Evolutionary conservation across 768 basidiomycete genomes (phyloP).

Genomic region (Psilocybe cyanescens): DNA sequence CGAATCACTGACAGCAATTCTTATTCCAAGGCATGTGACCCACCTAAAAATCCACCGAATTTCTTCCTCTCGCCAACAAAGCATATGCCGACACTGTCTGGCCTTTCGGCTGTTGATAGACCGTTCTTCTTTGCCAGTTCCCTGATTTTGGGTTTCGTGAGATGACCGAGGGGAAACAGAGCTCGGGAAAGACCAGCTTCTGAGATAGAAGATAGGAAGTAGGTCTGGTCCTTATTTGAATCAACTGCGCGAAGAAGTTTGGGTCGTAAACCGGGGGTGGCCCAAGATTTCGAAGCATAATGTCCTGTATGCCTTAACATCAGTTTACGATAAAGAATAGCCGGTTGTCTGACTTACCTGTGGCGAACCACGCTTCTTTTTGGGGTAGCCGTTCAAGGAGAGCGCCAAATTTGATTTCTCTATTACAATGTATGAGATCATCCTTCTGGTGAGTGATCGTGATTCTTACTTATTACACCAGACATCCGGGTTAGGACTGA

Average conservation of each 20-base stretch:
- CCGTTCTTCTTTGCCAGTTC: conserved; percentile 63
- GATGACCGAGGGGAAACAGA: conserved; percentile 74
- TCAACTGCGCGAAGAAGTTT: conserved; percentile 61
- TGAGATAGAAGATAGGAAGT: conserved; percentile 82
- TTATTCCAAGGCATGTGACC: conserved; percentile 20
- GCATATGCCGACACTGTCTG: conserved; percentile 94
- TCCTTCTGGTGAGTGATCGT: neutral
- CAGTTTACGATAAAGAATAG: neutral
- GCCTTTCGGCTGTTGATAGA: conserved; percentile 74
- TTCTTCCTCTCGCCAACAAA: conserved; percentile 84
- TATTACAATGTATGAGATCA: conserved; percentile 28
- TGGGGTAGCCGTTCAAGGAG: conserved; percentile 65
- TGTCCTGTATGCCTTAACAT: conserved; percentile 58
- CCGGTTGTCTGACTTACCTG: conserved; percentile 48
- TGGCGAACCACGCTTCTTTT: conserved; percentile 74
- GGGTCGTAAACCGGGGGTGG: conserved; percentile 39
- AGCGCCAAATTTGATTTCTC: conserved; percentile 92
- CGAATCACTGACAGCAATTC: too few relatives aligned
- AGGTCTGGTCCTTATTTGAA: conserved; percentile 84
- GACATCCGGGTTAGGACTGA: conserved; percentile 92
- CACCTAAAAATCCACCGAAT: conserved; percentile 78
- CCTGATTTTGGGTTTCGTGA: conserved; percentile 75
- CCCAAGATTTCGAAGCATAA: conserved; percentile 77
- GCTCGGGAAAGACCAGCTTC: conserved; percentile 68
- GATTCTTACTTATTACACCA: conserved; percentile 79